Evolutionary conservation across 2,329 filamentous ascomycete species (phyloP), one percentile per base, ranked within the genome.

Genomic region (Magnaporthiopsis incrustans): DNA sequence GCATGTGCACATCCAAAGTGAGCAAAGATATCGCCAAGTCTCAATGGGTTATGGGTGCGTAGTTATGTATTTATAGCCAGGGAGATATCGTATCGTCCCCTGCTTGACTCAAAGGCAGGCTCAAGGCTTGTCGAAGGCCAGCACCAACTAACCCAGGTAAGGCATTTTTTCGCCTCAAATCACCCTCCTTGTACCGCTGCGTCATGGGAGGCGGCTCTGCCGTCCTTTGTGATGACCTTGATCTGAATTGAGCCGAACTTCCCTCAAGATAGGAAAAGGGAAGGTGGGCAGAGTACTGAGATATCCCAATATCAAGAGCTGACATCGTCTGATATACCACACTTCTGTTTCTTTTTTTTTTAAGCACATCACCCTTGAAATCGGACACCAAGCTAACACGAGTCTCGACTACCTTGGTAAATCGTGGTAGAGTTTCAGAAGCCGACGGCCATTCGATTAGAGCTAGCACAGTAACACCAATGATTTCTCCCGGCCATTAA

Each of bases 241-340:
- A 30, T n/a, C 22, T 58, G 33, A 18, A 50, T 56, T 26, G 22
- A 57, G 57, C 61, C 61, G 30, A 58, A 26, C 30, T 25, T 18
- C 32, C 50, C 59, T 57, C 61, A 30, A 5, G 25, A 30, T 62
- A 18, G 22, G 60, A 62, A 53, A 62, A 44, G 60, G 53, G n/a
- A 32, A 57, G 22, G 22, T 32, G 22, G 32, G 25, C 18, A 57
- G 26, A 32, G n/a, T 33, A 35, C 11, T 32, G 25, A 22, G 22
- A 32, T 44, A 57, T n/a, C 56, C 25, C 56, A 33, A 57, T n/a
- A 14, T 44, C 33, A 53, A 62, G 61, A 63, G 61, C 50, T 57
- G 61, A 63, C 61, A 63, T 63, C 61, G 61, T 57, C 61, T 63
- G 61, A 61, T 12, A 25, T 38, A 15, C 18, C n/a, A 25, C 44